Base-by-base conservation (phyloP, 73 alveolate species). In the Paramecium octaurelia region DNA sequence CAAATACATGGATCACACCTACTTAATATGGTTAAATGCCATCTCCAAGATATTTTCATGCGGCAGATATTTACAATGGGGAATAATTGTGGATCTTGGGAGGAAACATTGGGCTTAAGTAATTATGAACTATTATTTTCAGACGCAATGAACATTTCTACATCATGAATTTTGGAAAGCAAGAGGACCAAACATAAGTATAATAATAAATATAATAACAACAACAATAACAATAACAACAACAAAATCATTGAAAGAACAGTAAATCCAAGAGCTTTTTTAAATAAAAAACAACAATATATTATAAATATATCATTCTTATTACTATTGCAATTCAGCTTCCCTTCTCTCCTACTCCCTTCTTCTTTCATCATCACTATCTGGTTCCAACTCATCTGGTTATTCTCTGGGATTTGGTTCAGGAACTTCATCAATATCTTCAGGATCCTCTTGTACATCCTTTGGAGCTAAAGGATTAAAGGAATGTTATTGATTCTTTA, bases 311-410 rank as follows among this genome's bases (percentile, higher is more conserved):
- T 27, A 64, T 64, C 84, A 64, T 64, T 64, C 84, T 34, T 64
- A 64, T 34, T 64, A 64, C 84, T 64, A 64, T 64, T 64, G 84
- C 84, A 64, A 64, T 64, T 64, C 84, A 64, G 84, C 84, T 6
- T 64, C 84, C 46, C 84, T 64, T 64, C 84, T 64, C 14, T 80
- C 91, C 57, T 80, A 44, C 20, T 80, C 46, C 44, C 75, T 80
- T 80, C 91, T 80, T 35, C 91, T 80, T 48, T 80, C 91, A 80
- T 80, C 91, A 48, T 80, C 91, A 44, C 76, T 44, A 80, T 80
- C 91, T 14, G 91, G 91, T 44, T 80, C 91, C 48, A 80, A 42
- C 27, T 80, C 91, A 12, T 80, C 91, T 80, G 35, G 42, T 9
- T 80, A 80, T 20, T 42, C 48, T 7, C 57, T 31, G 7, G 91